These are phyloP conservation scores for Hyphodiscus sp. DNA, from an alignment of 2,329 filamentous ascomycete species.

Conservation along the genomic window DNA sequence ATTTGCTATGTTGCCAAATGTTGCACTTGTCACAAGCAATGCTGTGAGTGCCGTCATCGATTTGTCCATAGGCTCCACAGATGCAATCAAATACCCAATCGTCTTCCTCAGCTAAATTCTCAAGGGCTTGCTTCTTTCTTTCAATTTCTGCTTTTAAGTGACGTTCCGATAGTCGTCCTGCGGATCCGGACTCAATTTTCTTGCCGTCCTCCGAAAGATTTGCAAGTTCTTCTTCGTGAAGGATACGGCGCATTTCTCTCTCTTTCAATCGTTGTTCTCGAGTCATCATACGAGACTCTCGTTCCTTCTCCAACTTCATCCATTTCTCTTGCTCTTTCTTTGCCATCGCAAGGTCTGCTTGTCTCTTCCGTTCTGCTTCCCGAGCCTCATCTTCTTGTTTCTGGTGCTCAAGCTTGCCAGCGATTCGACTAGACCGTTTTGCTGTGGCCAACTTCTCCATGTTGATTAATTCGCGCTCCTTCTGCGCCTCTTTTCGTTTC, in stretches of 20 bases:
- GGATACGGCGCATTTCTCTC: slow-evolving; percentile 73
- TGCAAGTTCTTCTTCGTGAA: slow-evolving; percentile 77
- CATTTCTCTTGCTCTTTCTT: slow-evolving; percentile 60
- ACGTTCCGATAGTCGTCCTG: slow-evolving; percentile 65
- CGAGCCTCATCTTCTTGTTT: slow-evolving; percentile 64
- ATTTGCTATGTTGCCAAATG: slow-evolving; percentile 96
- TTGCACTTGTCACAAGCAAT: slow-evolving; percentile 91
- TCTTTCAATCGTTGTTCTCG: slow-evolving; percentile 82
- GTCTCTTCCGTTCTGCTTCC: slow-evolving; percentile 62
- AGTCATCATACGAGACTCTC: slow-evolving; percentile 73
- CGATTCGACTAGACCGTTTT: slow-evolving; percentile 87
- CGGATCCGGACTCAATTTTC: slow-evolving; percentile 44
- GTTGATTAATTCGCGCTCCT: slow-evolving; percentile 73
- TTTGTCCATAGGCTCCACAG: slow-evolving; percentile 83
- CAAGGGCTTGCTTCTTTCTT: slow-evolving; percentile 68
- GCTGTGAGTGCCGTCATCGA: slow-evolving; percentile 91
- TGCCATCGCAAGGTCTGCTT: slow-evolving; percentile 57
- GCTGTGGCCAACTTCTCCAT: slow-evolving; percentile 86
- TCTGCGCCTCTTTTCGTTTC: slow-evolving; percentile 60
- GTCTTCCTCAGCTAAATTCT: slow-evolving; percentile 61
- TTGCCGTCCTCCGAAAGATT: slow-evolving; percentile 72
- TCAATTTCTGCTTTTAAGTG: slow-evolving; percentile 78
- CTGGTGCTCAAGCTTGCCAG: slow-evolving; percentile 72
- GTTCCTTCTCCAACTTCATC: slow-evolving; percentile 58
- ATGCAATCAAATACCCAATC: slow-evolving; percentile 94